Base-by-base conservation (phyloP, 192 early-diverging fungal genomes). In the Backusella australiensis region DNA sequence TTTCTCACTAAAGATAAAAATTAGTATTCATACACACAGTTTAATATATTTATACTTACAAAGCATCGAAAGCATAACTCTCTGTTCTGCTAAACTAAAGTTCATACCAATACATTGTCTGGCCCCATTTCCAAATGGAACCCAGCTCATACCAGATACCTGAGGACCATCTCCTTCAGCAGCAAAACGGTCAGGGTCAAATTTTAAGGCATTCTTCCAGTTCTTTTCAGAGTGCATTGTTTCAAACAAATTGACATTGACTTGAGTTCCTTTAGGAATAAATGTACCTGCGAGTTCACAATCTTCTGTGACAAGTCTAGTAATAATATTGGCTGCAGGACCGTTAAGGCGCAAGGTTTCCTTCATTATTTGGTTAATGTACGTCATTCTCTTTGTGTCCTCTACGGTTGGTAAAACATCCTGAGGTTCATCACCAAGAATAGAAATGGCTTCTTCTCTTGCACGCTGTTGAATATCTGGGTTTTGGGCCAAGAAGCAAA, bases 81-180 rank as follows among this genome's bases (percentile, higher is more conserved):
- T 80, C 77, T 88, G 87, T 77, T 91, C 89, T 11, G 86, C 74
- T 29, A 92, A 76, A 21, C 83, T 82, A 72, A 91, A 92, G 72
- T 88, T 88, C 86, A 86, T 88, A 49, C 88, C 91, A n/a, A 91
- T 82, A 75, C 88, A 91, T 81, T 88, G 83, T 38, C 86, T 84
- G 19, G 80, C 70, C 4, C 91, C 91, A n/a, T 83, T 80, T 69
- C 89, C 85, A 71, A 92, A 92, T 15, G 91, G 83, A 26, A 90
- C 63, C 74, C 82, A 91, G 3, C 81, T 21, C 46, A 74, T 32
- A 3, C 46, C 46, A 49, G 46, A 17, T 49, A 49, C 46, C 17
- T 49, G 0, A 19, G 46, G 19, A 49, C 17, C 46, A 49, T 49
- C 46, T 49, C 46, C 46, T 17, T 49, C 46, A 19, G 19, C 19